Base-by-base conservation (phyloP, 1,139 yeast genomes). In the Lodderomyces pseudojiufengensis region DNA sequence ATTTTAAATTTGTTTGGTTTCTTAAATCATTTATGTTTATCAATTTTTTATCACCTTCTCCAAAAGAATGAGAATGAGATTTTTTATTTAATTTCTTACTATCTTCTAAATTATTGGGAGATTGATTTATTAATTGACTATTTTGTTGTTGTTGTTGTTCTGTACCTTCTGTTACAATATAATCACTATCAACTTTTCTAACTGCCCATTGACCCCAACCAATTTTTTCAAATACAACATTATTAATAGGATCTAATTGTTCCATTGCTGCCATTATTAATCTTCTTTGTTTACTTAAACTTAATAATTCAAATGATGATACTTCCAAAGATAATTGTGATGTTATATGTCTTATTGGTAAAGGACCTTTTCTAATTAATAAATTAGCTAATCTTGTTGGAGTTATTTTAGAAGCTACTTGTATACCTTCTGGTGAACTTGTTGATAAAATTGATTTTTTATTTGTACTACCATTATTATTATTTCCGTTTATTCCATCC, bases 151-250 rank as follows among this genome's bases (percentile, higher is more conserved):
- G 26, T 23, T 10, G 18, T 26, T 29, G 29, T 27, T 61, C 68
- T 16, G 67, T 61, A 6, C 72, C 72, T 43, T 69, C 73, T 16
- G 71, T 66, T 23, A 66, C 71, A 41, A 78, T 78, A 40, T 61
- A 62, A 41, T 70, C 77, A 8, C 73, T 57, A 35, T 70, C 74
- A 11, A 73, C 76, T 33, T 70, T 63, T 41, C 80, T 71, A 6
- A 90, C 95, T 20, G 90, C 87, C 97, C 97, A 90, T 54, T 92
- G 94, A 41, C 97, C 97, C 97, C 97, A 90, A 18, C 97, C 97
- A 28, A 88, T 88, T 63, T 90, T 90, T 51, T 87, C 95, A 63
- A 90, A 90, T 13, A 84, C 77, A 27, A 80, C 79, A 40, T 72
- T 69, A 40, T 81, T 76, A 20, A 66, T 70, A 5, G 75, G 63